These are phyloP conservation scores for Ascochyta fabae DNA, from an alignment of 2,329 filamentous ascomycete species.

Conservation along the genomic window DNA sequence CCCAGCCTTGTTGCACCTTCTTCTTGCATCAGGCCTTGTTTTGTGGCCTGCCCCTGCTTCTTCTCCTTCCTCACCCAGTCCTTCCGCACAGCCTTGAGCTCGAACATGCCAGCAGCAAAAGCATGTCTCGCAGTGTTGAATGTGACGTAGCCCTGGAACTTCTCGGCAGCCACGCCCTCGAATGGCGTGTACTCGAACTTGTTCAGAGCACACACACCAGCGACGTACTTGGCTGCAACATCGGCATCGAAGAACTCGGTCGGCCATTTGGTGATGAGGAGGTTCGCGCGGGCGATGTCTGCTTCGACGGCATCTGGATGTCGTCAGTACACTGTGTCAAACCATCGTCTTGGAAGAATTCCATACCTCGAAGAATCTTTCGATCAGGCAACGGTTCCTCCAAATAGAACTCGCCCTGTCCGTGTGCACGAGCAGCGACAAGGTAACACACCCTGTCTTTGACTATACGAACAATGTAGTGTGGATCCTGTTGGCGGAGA, in stretches of 20 bases:
- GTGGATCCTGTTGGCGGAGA: not conserved
- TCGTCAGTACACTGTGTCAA: not conserved
- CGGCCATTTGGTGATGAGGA: not conserved
- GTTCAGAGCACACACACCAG: not conserved
- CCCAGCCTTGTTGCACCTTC: no score
- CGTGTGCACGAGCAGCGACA: conserved; percentile 16
- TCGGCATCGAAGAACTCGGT: not conserved
- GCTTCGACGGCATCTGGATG: conserved; percentile 2
- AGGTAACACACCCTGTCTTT: conserved; percentile 13
- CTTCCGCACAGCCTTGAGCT: not conserved
- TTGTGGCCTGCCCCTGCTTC: not conserved
- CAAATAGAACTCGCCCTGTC: conserved; percentile 17
- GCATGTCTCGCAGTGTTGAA: conserved; percentile 3
- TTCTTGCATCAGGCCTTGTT: not conserved
- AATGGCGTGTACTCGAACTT: not conserved
- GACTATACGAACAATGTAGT: not conserved
- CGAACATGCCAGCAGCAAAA: not conserved
- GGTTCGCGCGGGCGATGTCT: not conserved
- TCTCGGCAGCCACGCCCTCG: not conserved
- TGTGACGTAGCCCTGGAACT: conserved; percentile 3
- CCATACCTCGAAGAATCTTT: not conserved
- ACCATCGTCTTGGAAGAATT: no score
- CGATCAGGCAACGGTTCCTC: conserved; percentile 4
- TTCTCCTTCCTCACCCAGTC: not conserved
- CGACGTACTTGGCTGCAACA: conserved; percentile 1